phyloP scores from a whole-genome alignment of 2,329 filamentous ascomycete genomes.

The Venturia effusa region DNA sequence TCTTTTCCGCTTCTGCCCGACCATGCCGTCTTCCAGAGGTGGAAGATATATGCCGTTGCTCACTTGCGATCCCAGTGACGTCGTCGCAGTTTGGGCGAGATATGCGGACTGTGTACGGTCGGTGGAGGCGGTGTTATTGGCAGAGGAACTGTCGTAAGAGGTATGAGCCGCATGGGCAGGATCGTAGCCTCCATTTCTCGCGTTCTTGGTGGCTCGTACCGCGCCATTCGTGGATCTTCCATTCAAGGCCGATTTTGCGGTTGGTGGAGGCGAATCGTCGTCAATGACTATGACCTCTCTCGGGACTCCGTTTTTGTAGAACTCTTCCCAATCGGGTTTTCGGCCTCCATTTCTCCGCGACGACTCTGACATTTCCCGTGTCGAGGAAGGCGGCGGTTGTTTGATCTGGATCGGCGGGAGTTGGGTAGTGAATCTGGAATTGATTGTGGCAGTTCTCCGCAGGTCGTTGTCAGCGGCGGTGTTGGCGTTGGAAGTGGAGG shows the following conservation, averaged over 20 bases:
- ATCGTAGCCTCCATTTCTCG: constrained; percentile 61
- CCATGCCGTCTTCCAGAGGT: constrained; percentile 46
- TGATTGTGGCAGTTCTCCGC: constrained; percentile 22
- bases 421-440: constrained; percentile 14
- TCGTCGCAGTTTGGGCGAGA: constrained; percentile 74
- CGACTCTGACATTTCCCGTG: constrained; percentile 4
- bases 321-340: constrained; percentile 30
- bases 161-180: constrained; percentile 64
- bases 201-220: constrained; percentile 55
- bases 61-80: constrained; percentile 63
- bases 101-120: constrained; percentile 72
- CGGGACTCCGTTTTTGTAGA: constrained; percentile 34
- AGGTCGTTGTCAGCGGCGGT: constrained; percentile 19
- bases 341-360: constrained; percentile 15
- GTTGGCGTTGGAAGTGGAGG: constrained; percentile 20
- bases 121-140: constrained; percentile 65
- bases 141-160: constrained; percentile 52
- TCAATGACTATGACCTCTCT: constrained; percentile 43
- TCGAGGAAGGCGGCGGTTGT: not conserved
- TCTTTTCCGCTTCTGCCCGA: constrained; percentile 86
- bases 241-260: constrained; percentile 14
- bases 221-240: constrained; percentile 31
- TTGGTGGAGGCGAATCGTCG: constrained; percentile 29
- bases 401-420: constrained; percentile 7
- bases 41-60: constrained; percentile 52